Percentiles rank a stretch among this genome's conserved stretches.
phyloP scores from a whole-genome alignment of 129 eudicot species.

The Centella asiatica region DNA sequence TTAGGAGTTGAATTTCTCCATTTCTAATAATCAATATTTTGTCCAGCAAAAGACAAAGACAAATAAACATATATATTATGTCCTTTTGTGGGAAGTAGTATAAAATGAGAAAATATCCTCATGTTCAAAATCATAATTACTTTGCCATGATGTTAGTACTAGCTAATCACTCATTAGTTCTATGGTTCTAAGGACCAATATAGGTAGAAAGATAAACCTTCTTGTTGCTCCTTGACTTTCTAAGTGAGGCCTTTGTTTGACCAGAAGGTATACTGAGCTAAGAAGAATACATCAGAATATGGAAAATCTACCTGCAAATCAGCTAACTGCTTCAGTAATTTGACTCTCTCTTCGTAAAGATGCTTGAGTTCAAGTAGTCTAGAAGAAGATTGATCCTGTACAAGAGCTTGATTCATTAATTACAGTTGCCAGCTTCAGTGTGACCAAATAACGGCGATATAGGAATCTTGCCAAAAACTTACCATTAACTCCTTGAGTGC shows the following conservation, averaged over 20 bases:
- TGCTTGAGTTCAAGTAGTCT: conserved; percentile 57
- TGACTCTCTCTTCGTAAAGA: conserved; percentile 67
- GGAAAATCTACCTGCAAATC: conserved; percentile 59
- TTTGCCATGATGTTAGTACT: no score
- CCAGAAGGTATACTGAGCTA: no score
- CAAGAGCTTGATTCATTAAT: conserved; percentile 14
- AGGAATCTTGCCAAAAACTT: conserved; percentile 8
- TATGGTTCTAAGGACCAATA: no score
- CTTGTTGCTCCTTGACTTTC: no score
- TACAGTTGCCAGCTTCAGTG: conserved; percentile 8
- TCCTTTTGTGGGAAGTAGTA: no score
- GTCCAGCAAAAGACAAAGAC: conserved; percentile 2
- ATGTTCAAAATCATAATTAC: no score
- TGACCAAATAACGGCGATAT: neutral
- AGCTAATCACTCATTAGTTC: no score
- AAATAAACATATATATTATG: no score
- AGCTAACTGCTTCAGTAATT: conserved; percentile 49
- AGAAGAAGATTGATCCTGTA: conserved; percentile 76
- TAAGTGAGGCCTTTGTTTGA: no score
- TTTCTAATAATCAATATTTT: neutral
- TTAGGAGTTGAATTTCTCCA: no score
- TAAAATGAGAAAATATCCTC: no score
- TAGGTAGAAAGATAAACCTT: no score
- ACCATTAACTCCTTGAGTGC: conserved; percentile 71
- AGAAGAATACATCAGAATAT: conserved; percentile 6